These are phyloP conservation scores for Physaria fendleri DNA, from an alignment of 345 rosid genomes.

Conservation along the genomic window DNA sequence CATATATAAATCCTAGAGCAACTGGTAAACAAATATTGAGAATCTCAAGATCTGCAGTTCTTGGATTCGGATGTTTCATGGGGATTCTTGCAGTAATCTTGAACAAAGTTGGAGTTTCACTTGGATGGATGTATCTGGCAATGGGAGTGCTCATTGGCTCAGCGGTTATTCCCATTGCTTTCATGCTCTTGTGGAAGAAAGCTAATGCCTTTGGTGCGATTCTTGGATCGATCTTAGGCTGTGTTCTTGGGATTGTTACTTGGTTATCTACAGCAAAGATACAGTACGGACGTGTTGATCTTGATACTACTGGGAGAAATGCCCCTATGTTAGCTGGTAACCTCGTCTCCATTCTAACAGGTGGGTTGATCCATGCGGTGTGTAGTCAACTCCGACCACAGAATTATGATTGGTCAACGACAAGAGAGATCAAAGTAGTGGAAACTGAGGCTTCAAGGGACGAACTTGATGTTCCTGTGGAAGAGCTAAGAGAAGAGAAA, in stretches of 20 bases:
- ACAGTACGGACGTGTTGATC: slow-evolving; percentile 64
- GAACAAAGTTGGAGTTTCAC: slow-evolving; percentile 84
- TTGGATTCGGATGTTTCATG: slow-evolving; percentile 91
- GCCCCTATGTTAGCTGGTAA: slow-evolving; percentile 92
- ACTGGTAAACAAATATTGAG: slow-evolving; percentile 62
- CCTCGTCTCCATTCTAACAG: slow-evolving; percentile 63
- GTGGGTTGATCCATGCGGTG: slow-evolving; percentile 64
- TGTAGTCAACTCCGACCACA: slow-evolving; percentile 68
- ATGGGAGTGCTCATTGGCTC: slow-evolving; percentile 90
- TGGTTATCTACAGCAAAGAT: slow-evolving; percentile 61
- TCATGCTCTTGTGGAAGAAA: slow-evolving; percentile 89
- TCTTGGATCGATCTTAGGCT: slow-evolving; percentile 60
- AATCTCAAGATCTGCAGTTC: slow-evolving; percentile 64
- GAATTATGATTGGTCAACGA: slow-evolving; percentile 74
- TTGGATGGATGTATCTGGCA: slow-evolving; percentile 96
- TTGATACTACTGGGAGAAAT: slow-evolving; percentile 68
- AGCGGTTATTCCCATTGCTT: slow-evolving; percentile 82
- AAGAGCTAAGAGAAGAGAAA: slow-evolving; percentile 73
- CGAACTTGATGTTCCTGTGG: slow-evolving; percentile 39
- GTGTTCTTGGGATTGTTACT: slow-evolving; percentile 61
- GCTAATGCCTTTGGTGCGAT: slow-evolving; percentile 83
- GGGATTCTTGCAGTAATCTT: slow-evolving; percentile 81
- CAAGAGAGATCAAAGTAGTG: slow-evolving; percentile 72
- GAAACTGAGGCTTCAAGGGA: slow-evolving; percentile 42
- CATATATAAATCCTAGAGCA: slow-evolving; percentile 78